Evolutionary conservation across 805 yeast species (phyloP).

Genomic region (Cyberlindnera lachancei): DNA sequence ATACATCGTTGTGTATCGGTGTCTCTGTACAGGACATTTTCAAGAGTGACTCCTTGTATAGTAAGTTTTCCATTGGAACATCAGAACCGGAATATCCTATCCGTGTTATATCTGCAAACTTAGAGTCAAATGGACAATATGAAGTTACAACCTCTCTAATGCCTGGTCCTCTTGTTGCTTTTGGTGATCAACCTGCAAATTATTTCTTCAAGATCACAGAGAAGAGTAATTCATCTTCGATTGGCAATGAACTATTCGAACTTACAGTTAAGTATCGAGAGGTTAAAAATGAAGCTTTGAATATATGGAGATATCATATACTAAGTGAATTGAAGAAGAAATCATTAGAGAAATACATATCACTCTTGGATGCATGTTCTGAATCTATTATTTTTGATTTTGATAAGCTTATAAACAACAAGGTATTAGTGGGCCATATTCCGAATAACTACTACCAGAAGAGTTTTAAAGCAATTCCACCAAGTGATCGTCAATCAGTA

Average conservation of each 20-base stretch:
- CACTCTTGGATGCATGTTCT: slow-evolving; percentile 15
- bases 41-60: slow-evolving; percentile 45
- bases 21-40: slow-evolving; percentile 80
- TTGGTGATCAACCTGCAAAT: slow-evolving; percentile 64
- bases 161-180: slow-evolving; percentile 38
- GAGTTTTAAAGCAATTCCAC: not conserved
- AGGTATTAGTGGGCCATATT: not conserved
- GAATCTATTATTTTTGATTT: slow-evolving; percentile 4
- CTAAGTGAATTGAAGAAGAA: slow-evolving; percentile 6
- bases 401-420: slow-evolving; percentile 2
- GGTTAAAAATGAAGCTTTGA: slow-evolving; percentile 37
- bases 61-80: slow-evolving; percentile 65
- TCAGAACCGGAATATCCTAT: slow-evolving; percentile 45
- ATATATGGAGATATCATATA: slow-evolving; percentile 19
- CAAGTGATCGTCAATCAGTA: not conserved
- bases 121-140: slow-evolving; percentile 29
- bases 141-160: slow-evolving; percentile 25
- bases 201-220: slow-evolving; percentile 47
- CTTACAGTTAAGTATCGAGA: slow-evolving; percentile 40
- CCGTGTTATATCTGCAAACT: slow-evolving; percentile 37
- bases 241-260: slow-evolving; percentile 30
- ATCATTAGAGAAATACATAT: slow-evolving; percentile 9
- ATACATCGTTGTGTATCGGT: slow-evolving; percentile 51
- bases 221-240: slow-evolving; percentile 14
- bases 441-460: not conserved